These are phyloP conservation scores for Cystobasidium slooffiae DNA, from an alignment of 1,284 basidiomycete genomes.

Conservation along the genomic window DNA sequence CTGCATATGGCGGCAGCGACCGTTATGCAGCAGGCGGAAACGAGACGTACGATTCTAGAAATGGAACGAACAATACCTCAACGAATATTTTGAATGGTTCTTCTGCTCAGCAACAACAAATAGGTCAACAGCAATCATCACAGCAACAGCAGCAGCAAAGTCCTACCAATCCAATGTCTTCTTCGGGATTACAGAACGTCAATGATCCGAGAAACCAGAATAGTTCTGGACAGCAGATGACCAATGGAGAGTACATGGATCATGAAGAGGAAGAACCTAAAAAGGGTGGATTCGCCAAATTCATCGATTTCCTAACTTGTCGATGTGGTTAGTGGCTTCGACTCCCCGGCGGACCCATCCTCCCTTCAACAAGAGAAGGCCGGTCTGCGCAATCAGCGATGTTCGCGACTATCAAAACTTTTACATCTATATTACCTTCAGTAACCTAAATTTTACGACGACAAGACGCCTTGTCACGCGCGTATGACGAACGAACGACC, in stretches of 20 bases:
- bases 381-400: too few species aligned
- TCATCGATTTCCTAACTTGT: slow-evolving; percentile 56
- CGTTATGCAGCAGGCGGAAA: slow-evolving; percentile 14
- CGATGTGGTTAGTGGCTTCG: slow-evolving; percentile 52
- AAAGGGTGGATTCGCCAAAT: slow-evolving; percentile 53
- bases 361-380: too few species aligned
- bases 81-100: background rate
- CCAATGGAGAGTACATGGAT: slow-evolving; percentile 46
- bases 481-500: too few species aligned
- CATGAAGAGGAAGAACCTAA: slow-evolving; percentile 51
- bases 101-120: slow-evolving; percentile 5
- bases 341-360: background rate
- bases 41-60: slow-evolving; percentile 27
- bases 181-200: slow-evolving; percentile 15
- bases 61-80: slow-evolving; percentile 14
- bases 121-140: background rate
- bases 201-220: slow-evolving; percentile 32
- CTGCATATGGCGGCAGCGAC: slow-evolving; percentile 8
- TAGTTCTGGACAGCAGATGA: slow-evolving; percentile 44
- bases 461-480: too few species aligned
- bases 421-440: too few species aligned
- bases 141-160: slow-evolving; percentile 17
- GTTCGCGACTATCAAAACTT: too few species aligned
- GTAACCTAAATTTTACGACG: too few species aligned
- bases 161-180: slow-evolving; percentile 1